Evolutionary conservation across 164 flowering plant genomes (phyloP), one percentile per base, ranked within the genome.

Genomic region (Taxillus chinensis): DNA sequence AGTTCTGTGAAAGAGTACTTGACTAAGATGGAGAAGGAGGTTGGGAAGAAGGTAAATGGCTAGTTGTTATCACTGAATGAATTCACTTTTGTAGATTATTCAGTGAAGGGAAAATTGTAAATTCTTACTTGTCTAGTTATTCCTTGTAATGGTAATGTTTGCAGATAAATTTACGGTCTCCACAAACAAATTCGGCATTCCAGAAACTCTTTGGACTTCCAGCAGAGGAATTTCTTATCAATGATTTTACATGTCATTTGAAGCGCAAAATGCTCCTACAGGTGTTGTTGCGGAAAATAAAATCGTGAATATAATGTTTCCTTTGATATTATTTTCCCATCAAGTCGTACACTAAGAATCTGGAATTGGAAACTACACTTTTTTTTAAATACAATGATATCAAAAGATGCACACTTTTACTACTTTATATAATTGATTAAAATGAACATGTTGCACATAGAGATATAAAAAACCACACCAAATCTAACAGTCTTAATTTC

Each of bases 151-250:
- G 37, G 42, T 57, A 57, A 53, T 64, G 14, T 67, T 57, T 77
- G 71, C 62, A 93, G 98, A 82, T 93, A 75, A 82, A 70, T 70
- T 53, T 82, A 67, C 84, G 96, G 27, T 93, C 98, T 63, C 98
- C 93, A 63, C 97, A 90, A 74, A 82, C 96, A 52, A 93, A 90
- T 79, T 82, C 96, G 49, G 83, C 95, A 16, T 93, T 93, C 56
- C 98, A 93, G 76, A 93, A 90, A 73, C 80, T 90, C 17, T 93
- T 93, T 73, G 84, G 79, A 68, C 89, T 93, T 74, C 96, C 98
- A 61, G 81, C 90, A 10, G 98, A 90, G 73, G 98, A 93, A 75
- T 90, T 93, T 76, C 95, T 93, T 63, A 93, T 93, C 78, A 90
- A 93, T 73, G 98, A 93, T 68, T 93, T 90, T 65, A 80, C 95